Percentiles rank a stretch among this genome's conserved stretches.
These are phyloP conservation scores for Scheffersomyces lignicola DNA, from an alignment of 1,139 yeast species.

Conservation along the genomic window DNA sequence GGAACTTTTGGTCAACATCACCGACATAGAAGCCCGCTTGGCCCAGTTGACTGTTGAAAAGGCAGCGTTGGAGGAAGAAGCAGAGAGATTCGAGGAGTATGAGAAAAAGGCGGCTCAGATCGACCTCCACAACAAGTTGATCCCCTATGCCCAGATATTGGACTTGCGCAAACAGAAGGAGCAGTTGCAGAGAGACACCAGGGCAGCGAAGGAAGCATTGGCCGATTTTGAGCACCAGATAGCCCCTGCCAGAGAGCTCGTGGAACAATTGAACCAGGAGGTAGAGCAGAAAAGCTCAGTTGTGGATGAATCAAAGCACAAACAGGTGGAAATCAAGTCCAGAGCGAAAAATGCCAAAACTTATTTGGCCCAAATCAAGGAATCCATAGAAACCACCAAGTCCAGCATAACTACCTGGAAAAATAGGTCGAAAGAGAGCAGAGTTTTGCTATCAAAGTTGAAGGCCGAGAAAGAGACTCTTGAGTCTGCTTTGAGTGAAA, in stretches of 20 bases:
- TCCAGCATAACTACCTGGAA: neutral
- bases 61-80: constrained; percentile 36
- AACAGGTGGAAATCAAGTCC: constrained; percentile 4
- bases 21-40: constrained; percentile 29
- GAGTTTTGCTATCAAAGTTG: constrained; percentile 16
- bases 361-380: neutral
- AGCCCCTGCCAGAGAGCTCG: constrained; percentile 24
- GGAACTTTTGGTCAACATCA: constrained; percentile 24
- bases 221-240: constrained; percentile 27
- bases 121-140: constrained; percentile 46
- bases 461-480: constrained; percentile 11
- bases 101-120: constrained; percentile 45
- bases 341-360: constrained; percentile 5
- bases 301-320: neutral
- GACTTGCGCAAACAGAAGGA: constrained; percentile 49
- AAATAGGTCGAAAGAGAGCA: constrained; percentile 6
- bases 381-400: neutral
- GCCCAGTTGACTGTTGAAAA: constrained; percentile 31
- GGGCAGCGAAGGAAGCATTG: constrained; percentile 34
- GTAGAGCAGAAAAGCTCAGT: constrained; percentile 4
- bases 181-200: constrained; percentile 41
- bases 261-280: constrained; percentile 16
- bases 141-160: constrained; percentile 64
- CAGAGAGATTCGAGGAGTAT: constrained; percentile 37
- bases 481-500: neutral